Evolutionary conservation across 306 rosid genomes (phyloP).

Genomic region (Arachis hypogaea): DNA sequence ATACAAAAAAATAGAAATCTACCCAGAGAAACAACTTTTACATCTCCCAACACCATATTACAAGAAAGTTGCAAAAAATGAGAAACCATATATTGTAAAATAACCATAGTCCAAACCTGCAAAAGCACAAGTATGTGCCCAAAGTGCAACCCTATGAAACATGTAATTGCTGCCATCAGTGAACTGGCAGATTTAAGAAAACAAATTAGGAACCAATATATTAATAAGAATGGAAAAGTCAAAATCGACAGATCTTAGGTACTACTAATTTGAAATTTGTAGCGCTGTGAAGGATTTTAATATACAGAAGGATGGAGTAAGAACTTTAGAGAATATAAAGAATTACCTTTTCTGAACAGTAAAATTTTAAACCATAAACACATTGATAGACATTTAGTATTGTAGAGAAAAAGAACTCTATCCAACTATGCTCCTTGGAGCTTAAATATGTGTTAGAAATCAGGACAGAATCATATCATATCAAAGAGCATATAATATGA

Average conservation of each 20-base stretch:
- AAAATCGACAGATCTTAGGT: background rate
- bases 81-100: conserved; percentile 25
- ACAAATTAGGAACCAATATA: conserved; percentile 40
- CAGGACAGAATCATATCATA: no score
- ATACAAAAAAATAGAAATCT: conserved; percentile 22
- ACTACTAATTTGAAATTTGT: background rate
- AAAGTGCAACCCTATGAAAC: conserved; percentile 70
- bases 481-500: no score
- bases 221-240: conserved; percentile 12
- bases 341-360: no score
- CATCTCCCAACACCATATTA: conserved; percentile 20
- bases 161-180: conserved; percentile 78
- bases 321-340: no score
- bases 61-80: conserved; percentile 9
- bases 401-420: no score
- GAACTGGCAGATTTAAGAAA: conserved; percentile 59
- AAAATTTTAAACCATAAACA: no score
- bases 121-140: conserved; percentile 71
- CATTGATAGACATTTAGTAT: no score
- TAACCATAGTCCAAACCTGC: conserved; percentile 48
- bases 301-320: no score
- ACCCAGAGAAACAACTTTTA: conserved; percentile 17
- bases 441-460: no score
- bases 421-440: no score
- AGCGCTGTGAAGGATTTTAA: no score